These are phyloP conservation scores for Neocallimastix lanati DNA, from an alignment of 192 early-diverging fungal genomes.

Conservation along the genomic window DNA sequence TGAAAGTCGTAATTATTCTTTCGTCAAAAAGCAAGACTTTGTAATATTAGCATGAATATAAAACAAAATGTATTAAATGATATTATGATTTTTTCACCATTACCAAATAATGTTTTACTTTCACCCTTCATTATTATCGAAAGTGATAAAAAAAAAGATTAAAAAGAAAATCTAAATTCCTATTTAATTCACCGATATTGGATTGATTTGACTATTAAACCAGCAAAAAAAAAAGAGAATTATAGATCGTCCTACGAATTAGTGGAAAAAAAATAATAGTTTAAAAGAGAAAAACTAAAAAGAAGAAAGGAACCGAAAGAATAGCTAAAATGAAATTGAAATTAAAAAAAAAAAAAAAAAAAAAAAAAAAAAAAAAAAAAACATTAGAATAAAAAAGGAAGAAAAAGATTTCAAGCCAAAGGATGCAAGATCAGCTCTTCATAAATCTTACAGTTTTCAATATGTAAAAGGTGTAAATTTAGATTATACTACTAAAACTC, in stretches of 20 bases:
- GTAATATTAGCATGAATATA: not conserved
- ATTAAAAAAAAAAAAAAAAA: too few relatives aligned
- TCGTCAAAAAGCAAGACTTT: not conserved
- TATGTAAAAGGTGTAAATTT: too few relatives aligned
- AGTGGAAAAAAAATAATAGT: not conserved
- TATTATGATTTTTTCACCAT: not conserved
- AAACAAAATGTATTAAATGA: not conserved
- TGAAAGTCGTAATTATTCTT: not conserved
- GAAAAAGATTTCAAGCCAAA: too few relatives aligned
- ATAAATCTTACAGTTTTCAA: too few relatives aligned
- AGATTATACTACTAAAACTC: too few relatives aligned
- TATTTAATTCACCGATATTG: not conserved
- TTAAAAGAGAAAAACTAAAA: too few relatives aligned
- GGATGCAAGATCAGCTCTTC: too few relatives aligned
- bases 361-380: too few relatives aligned
- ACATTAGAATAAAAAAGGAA: not conserved
- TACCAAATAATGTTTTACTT: not conserved
- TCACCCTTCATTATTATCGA: not conserved
- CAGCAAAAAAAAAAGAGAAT: not conserved
- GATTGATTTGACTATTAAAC: not conserved
- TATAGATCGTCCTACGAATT: not conserved
- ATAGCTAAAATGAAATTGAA: not conserved
- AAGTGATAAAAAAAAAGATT: not conserved
- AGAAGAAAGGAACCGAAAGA: not conserved
- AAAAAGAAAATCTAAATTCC: not conserved